These are phyloP conservation scores for Gelatoporia subvermispora DNA, from an alignment of 768 basidiomycete species.

Conservation along the genomic window DNA sequence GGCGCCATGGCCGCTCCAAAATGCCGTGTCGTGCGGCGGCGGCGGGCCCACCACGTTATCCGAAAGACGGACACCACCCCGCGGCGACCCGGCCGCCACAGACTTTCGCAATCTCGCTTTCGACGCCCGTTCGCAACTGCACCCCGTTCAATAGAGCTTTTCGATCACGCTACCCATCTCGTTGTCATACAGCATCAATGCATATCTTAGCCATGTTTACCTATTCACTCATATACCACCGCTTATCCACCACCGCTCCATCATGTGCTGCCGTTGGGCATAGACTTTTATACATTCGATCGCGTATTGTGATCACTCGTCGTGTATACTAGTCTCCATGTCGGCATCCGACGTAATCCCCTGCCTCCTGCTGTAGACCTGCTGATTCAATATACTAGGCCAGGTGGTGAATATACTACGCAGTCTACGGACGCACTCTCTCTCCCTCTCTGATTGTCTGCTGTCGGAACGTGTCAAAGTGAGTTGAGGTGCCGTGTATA, in stretches of 20 bases:
- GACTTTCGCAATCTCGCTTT: slow-evolving; percentile 9
- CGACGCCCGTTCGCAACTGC: not conserved
- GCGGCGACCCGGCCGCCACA: not conserved
- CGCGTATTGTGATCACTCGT: not conserved
- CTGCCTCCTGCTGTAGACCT: too few relatives aligned
- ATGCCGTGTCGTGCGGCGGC: not conserved
- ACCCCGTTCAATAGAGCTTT: not conserved
- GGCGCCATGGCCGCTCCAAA: not conserved
- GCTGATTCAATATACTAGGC: too few relatives aligned
- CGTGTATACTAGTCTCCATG: not conserved
- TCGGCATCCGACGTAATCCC: too few relatives aligned
- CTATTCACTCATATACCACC: not conserved
- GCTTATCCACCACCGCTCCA: not conserved
- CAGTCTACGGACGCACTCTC: too few relatives aligned
- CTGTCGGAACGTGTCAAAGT: too few relatives aligned
- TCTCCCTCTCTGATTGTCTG: too few relatives aligned
- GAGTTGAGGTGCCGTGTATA: too few relatives aligned
- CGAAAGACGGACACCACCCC: not conserved
- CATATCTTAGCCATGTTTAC: slow-evolving; percentile 8
- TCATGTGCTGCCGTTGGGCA: not conserved
- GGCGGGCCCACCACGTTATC: not conserved
- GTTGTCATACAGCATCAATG: not conserved
- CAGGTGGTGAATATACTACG: too few relatives aligned
- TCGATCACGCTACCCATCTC: not conserved
- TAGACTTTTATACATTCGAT: not conserved